Evolutionary conservation across 2,329 filamentous ascomycete species (phyloP).

Genomic region (Penicillium capsulatum): DNA sequence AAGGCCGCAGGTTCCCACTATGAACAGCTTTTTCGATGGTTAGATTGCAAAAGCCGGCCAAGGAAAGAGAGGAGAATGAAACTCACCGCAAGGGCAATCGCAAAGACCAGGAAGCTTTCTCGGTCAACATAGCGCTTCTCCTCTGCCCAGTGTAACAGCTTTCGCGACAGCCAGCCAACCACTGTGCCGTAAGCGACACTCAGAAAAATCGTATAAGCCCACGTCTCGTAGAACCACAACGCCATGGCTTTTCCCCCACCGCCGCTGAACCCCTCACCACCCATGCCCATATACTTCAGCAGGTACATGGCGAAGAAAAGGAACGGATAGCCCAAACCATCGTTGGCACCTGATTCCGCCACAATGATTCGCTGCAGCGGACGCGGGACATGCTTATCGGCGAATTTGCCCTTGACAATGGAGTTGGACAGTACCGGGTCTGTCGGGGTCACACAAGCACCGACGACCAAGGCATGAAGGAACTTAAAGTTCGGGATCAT

Average conservation of each 20-base stretch:
- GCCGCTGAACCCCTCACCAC: slow-evolving; percentile 52
- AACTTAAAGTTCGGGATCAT: slow-evolving; percentile 68
- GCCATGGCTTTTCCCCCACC: slow-evolving; percentile 65
- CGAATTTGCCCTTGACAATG: slow-evolving; percentile 90
- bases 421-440: slow-evolving; percentile 84
- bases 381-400: slow-evolving; percentile 81
- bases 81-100: slow-evolving; percentile 70
- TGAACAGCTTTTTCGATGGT: slow-evolving; percentile 58
- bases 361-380: slow-evolving; percentile 75
- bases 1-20: slow-evolving; percentile 80
- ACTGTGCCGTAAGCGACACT: slow-evolving; percentile 71
- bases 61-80: neutral
- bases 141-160: slow-evolving; percentile 79
- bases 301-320: slow-evolving; percentile 80
- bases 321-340: slow-evolving; percentile 85
- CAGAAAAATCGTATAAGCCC: slow-evolving; percentile 76
- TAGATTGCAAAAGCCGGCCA: slow-evolving; percentile 1
- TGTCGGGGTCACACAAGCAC: slow-evolving; percentile 85
- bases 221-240: slow-evolving; percentile 80
- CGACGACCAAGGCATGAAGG: slow-evolving; percentile 73
- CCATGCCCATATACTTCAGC: slow-evolving; percentile 67
- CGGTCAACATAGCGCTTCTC: slow-evolving; percentile 75
- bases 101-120: slow-evolving; percentile 83
- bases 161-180: slow-evolving; percentile 77
- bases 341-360: slow-evolving; percentile 81